Percentiles rank a stretch among this genome's conserved stretches.
phyloP scores from a whole-genome alignment of 2,329 filamentous ascomycete species.

The Nothomitra cinnamomea region DNA sequence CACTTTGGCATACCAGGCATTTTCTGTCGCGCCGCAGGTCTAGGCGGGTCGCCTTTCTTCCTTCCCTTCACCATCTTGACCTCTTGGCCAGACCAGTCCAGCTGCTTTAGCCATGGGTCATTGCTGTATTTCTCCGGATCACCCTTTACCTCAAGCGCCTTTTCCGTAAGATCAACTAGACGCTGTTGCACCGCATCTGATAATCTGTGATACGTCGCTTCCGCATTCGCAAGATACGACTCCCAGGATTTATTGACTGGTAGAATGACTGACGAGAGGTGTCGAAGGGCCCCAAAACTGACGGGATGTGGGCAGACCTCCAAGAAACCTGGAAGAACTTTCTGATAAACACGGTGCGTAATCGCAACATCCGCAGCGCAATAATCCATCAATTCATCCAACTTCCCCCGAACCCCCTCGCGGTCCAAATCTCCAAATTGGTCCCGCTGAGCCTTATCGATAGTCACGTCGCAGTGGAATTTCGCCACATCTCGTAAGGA shows the following conservation, averaged over 20 bases:
- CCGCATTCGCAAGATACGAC: conserved; percentile 64
- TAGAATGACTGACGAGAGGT: conserved; percentile 84
- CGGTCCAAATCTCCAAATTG: conserved; percentile 73
- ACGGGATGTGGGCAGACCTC: conserved; percentile 89
- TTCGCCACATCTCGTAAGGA: conserved; percentile 89
- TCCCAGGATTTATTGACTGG: conserved; percentile 84
- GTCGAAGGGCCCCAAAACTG: conserved; percentile 83
- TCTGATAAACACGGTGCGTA: conserved; percentile 86
- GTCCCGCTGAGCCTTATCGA: conserved; percentile 78
- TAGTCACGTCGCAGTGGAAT: conserved; percentile 80
- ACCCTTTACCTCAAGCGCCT: conserved; percentile 58
- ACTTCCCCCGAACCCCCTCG: conserved; percentile 46
- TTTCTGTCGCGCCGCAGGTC: conserved; percentile 71
- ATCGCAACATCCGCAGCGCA: conserved; percentile 88
- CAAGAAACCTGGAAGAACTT: conserved; percentile 80
- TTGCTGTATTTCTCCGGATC: conserved; percentile 50
- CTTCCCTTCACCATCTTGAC: conserved; percentile 83
- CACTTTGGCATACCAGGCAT: conserved; percentile 87
- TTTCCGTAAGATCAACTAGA: conserved; percentile 54
- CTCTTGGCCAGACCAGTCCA: conserved; percentile 92
- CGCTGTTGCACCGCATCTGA: conserved; percentile 64
- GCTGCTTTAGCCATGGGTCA: conserved; percentile 82
- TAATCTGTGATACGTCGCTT: conserved; percentile 64
- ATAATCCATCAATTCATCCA: conserved; percentile 79
- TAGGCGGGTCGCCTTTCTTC: conserved; percentile 63